Base-by-base conservation (phyloP, 768 basidiomycete species). In the Termitomyces sp. region DNA sequence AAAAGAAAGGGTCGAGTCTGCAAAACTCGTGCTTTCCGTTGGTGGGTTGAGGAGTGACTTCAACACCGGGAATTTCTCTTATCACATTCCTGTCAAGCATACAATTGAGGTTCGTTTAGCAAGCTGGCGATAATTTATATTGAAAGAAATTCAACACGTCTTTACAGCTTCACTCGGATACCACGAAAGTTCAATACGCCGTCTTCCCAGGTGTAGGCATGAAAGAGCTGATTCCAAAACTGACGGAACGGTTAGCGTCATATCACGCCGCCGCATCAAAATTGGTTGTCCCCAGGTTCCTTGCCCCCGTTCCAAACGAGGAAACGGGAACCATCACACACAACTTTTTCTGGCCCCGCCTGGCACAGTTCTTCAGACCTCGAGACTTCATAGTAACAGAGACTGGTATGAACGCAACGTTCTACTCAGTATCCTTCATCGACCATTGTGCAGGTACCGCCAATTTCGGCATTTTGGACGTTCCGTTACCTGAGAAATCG, bases 1-100 rank as follows among this genome's bases (percentile, higher is more conserved):
- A 32, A 49, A 7, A 49, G 47, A 49, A 7, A 49, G n/a, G 5
- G 47, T 49, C 3, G 47, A 49, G 47, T 32, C 47, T n/a, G 47
- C 47, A n/a, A 49, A 49, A 49, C 47, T 49, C n/a, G 47, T 49
- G 10, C 47, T 49, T 49, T 49, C 47, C n/a, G n/a, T 49, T 32
- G 47, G 47, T 7, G 47, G 47, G 18, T 13, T 49, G 3, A 32
- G 28, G 11, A 49, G 30, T 32, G 47, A 49, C 30, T 49, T 49
- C 30, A 49, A 49, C 30, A 49, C 47, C 10, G 47, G 47, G 8
- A 49, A 32, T 32, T 49, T 49, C n/a, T 49, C 46, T 3, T 47
- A 47, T 28, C 46, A 28, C 26, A 47, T 47, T 18, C 46, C 46
- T 18, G 46, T 47, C n/a, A 49, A 49, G 16, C 47, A 32, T 20